Evolutionary conservation across 2,329 filamentous ascomycete genomes (phyloP), one percentile per base, ranked within the genome.

Genomic region (Alternaria sp.): DNA sequence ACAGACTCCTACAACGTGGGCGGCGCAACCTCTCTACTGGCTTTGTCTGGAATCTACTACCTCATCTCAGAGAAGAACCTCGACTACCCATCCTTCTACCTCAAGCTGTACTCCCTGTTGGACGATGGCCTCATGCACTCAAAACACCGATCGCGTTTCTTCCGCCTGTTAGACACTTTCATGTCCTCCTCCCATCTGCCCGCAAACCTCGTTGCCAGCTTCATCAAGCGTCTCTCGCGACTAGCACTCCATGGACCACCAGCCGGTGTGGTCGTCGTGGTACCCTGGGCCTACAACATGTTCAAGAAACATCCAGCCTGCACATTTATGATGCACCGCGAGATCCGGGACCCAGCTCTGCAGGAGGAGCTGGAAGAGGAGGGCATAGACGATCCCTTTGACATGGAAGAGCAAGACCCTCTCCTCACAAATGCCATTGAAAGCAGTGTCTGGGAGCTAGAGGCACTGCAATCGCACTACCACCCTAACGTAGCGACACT

Each of bases 401-500:
- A 91, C 59, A 85, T 89, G 53, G 82, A 87, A 5, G 92, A 97
- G 79, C 73, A 82, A 28, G 92, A 99, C 66, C 96, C 95, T 0
- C 92, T 93, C 85, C 85, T 90, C 77, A 97, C 94, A 0, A 80
- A 85, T 40, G 95, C 96, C 18, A 92, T 99, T 60, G 93, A 98
- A 59, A 97, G 93, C 79, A 93, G 91, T 77, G 81, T 99, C 8
- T 99, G 95, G 96, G 95, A 99, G 78, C 85, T 99, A 54, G 91
- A 96, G 62, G 93, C 93, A 60, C 83, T 98, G 59, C 93, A 96
- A 78, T 90, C 89, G 1, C 96, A 99, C 79, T 98, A 97, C 79
- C 95, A 99, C 76, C 95, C 96, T 14, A 99, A 98, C 70, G 93
- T 99, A 25, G 94, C 94, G 0, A 95, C 94, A 3, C 89, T 99